Percentiles rank a stretch among this genome's conserved stretches.
These are phyloP conservation scores for Ilyonectria mors-panacis DNA, from an alignment of 2,329 filamentous ascomycete species.

Conservation along the genomic window DNA sequence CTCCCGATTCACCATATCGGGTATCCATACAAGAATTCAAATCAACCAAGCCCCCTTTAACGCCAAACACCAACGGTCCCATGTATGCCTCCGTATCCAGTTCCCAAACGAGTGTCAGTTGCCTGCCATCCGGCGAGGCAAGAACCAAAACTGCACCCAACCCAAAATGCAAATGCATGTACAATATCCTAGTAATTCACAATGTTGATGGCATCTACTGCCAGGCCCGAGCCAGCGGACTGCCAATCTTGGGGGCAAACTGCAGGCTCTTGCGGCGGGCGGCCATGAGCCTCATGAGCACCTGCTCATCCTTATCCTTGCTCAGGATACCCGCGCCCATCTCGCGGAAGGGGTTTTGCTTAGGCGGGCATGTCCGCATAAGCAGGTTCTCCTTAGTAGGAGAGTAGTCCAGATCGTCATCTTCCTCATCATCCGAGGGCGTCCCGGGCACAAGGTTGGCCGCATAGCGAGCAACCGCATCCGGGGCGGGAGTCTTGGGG, in stretches of 20 bases:
- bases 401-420: slow-evolving; percentile 52
- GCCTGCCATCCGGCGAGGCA: slow-evolving; percentile 31
- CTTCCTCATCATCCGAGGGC: slow-evolving; percentile 55
- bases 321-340: slow-evolving; percentile 63
- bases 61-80: slow-evolving; percentile 37
- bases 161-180: slow-evolving; percentile 33
- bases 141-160: slow-evolving; percentile 35
- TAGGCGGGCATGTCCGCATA: slow-evolving; percentile 70
- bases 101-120: slow-evolving; percentile 41
- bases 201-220: slow-evolving; percentile 41
- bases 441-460: slow-evolving; percentile 64
- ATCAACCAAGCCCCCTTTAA: slow-evolving; percentile 28
- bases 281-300: slow-evolving; percentile 76
- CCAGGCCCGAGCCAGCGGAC: slow-evolving; percentile 76
- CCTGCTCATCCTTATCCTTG: slow-evolving; percentile 68
- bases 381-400: slow-evolving; percentile 57
- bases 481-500: slow-evolving; percentile 71
- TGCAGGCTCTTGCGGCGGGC: slow-evolving; percentile 84
- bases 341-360: slow-evolving; percentile 56
- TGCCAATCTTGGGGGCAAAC: slow-evolving; percentile 82
- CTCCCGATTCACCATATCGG: slow-evolving; percentile 8
- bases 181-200: slow-evolving; percentile 29
- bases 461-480: slow-evolving; percentile 67
- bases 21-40: slow-evolving; percentile 29
- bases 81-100: slow-evolving; percentile 43